Evolutionary conservation across 1,284 basidiomycete species (phyloP).

Genomic region (Heimioporus retisporus): DNA sequence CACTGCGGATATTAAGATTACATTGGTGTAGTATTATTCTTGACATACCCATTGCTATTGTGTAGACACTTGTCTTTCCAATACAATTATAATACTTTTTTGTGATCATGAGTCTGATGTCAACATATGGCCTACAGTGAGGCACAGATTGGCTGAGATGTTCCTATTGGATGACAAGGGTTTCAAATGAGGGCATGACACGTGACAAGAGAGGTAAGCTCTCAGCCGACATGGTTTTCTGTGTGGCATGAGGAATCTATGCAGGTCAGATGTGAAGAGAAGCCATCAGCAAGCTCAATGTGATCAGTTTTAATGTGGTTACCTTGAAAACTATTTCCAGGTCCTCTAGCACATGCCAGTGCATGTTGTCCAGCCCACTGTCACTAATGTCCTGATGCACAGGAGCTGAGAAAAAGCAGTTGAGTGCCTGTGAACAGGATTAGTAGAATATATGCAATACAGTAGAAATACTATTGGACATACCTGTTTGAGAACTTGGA

Average conservation of each 20-base stretch:
- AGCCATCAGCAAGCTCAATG: too few species aligned
- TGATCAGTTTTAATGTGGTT: background rate
- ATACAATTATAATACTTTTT: background rate
- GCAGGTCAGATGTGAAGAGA: background rate
- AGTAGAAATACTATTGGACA: background rate
- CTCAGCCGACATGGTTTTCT: background rate
- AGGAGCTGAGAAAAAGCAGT: background rate
- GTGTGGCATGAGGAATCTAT: background rate
- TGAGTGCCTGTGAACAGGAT: background rate
- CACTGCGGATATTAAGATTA: background rate
- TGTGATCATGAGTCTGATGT: background rate
- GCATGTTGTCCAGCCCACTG: background rate
- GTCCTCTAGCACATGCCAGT: background rate
- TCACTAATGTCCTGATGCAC: background rate
- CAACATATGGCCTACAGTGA: background rate
- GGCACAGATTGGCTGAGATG: background rate
- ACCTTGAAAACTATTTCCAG: background rate
- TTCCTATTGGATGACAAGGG: background rate
- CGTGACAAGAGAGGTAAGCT: background rate
- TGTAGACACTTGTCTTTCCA: background rate
- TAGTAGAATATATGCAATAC: background rate
- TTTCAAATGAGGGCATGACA: background rate
- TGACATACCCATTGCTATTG: background rate
- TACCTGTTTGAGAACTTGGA: too few species aligned
- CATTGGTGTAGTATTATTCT: background rate